These are phyloP conservation scores for Leccinum broughii DNA, from an alignment of 768 basidiomycete species.

Conservation along the genomic window DNA sequence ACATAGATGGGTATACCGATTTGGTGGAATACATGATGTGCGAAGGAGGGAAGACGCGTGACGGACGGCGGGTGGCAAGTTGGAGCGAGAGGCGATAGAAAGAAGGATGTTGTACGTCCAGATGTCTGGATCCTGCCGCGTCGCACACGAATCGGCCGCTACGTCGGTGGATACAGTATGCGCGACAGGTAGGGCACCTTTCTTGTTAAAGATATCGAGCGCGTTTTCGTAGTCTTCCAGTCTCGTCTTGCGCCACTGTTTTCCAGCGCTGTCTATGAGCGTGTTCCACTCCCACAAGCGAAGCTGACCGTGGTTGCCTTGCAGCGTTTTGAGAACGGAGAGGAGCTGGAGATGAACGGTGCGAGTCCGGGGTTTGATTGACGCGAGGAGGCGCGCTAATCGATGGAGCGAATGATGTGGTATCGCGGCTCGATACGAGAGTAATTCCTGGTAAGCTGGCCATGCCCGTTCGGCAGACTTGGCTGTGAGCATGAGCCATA, in stretches of 20 bases:
- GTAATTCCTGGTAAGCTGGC: constrained; percentile 43
- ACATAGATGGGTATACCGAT: constrained; percentile 61
- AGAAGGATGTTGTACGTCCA: constrained; percentile 70
- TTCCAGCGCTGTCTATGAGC: constrained; percentile 66
- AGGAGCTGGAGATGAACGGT: constrained; percentile 62
- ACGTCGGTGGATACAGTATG: constrained; percentile 9
- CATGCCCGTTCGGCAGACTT: constrained; percentile 39
- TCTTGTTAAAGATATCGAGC: constrained; percentile 60
- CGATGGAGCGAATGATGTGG: constrained; percentile 54
- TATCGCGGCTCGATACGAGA: constrained; percentile 26
- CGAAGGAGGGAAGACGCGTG: constrained; percentile 56
- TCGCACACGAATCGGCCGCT: neutral
- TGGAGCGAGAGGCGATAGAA: constrained; percentile 58
- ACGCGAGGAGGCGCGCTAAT: constrained; percentile 58
- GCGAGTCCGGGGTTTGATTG: constrained; percentile 56
- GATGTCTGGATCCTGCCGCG: constrained; percentile 53
- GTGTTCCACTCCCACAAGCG: constrained; percentile 76
- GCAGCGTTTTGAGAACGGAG: constrained; percentile 61
- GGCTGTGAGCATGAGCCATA: constrained; percentile 36
- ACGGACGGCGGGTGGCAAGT: constrained; percentile 41
- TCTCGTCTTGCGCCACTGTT: constrained; percentile 60
- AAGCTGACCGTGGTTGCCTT: constrained; percentile 52
- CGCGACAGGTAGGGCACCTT: constrained; percentile 40
- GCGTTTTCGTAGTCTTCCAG: constrained; percentile 59
- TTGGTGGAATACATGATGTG: constrained; percentile 54